Conservation (phyloP, 2,329 filamentous ascomycete species). For the Fusarium musae region DNA sequence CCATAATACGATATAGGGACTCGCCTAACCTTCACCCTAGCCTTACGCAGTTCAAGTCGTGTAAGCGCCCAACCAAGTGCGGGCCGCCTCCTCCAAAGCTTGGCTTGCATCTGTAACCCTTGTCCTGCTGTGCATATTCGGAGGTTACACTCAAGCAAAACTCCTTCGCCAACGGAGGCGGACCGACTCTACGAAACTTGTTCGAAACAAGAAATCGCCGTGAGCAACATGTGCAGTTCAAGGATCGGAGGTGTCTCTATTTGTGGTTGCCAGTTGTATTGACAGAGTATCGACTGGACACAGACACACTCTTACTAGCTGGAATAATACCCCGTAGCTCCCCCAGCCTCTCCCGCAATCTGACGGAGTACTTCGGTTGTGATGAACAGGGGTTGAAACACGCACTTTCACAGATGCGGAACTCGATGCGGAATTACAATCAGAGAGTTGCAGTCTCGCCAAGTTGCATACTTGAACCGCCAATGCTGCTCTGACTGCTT, state of each 20-base stretch:
- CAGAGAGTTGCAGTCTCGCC: not conserved
- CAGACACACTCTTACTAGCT: not conserved
- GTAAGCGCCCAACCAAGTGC: conserved; percentile 34
- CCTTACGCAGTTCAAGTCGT: conserved; percentile 5
- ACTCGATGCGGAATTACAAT: conserved; percentile 4
- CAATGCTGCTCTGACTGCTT: conserved; percentile 6
- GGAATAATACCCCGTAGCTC: conserved; percentile 5
- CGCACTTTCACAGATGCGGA: conserved; percentile 30
- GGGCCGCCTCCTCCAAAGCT: conserved; percentile 26
- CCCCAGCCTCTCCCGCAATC: conserved; percentile 30
- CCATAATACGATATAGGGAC: not conserved
- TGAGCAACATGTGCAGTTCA: not conserved
- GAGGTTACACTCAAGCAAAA: conserved; percentile 16
- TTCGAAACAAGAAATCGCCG: conserved; percentile 25
- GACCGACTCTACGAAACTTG: conserved; percentile 20
- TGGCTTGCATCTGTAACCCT: conserved; percentile 23
- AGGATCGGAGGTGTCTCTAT: conserved; percentile 3
- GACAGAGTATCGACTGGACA: conserved; percentile 2
- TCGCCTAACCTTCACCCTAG: conserved; percentile 1
- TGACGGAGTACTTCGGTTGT: not conserved
- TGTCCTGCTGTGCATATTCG: conserved; percentile 7
- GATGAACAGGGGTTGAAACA: conserved; percentile 24
- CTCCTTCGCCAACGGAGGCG: conserved; percentile 1
- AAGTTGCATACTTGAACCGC: conserved; percentile 10
- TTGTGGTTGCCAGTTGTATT: conserved; percentile 5